Evolutionary conservation across 495 filamentous ascomycete species (phyloP), one percentile per base, ranked within the genome.

Genomic region (Tuber indicum): DNA sequence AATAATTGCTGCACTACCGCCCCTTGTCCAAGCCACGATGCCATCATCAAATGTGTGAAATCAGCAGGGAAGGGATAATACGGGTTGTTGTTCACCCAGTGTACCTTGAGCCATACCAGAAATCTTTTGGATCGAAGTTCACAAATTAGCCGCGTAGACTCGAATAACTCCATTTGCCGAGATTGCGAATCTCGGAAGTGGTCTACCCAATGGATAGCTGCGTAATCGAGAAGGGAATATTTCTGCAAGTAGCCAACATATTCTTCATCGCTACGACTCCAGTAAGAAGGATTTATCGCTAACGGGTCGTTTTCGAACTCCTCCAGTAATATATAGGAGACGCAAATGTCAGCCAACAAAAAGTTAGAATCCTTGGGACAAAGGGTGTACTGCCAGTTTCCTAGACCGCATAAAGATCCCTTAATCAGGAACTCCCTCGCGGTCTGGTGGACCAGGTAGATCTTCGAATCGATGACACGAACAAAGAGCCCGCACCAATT

Each of bases 371-470:
- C 42, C 2, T 7, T 2, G 6, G 42, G 5, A 7, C 2, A 43
- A 7, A 43, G 5, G 42, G 42, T 43, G 8, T 43, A 43, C 42
- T 43, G 42, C 42, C 42, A 43, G 42, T 9, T 52, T 41, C 58
- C 45, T 36, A 21, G 52, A 70, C 44, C 44, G 0, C 1, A 17
- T 45, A 12, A 45, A 14, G 44, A n/a, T 1, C 6, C 9, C 16
- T 72, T 72, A 9, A 66, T 70, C 36, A 78, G 47, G 41, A 78
- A 78, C 44, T 78, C 74, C 46, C 69, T 72, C 58, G 76, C 69
- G 3, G 76, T 78, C 49, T 72, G 76, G 43, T 78, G 76, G 2
- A 78, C 74, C 0, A 78, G 80, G 75, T n/a, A n/a, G n/a, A n/a
- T n/a, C n/a, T n/a, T n/a, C n/a, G n/a, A n/a, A n/a, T n/a, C n/a